Evolutionary conservation across 352 stramenopile species (phyloP).

Genomic region (Phytophthora syringae): DNA sequence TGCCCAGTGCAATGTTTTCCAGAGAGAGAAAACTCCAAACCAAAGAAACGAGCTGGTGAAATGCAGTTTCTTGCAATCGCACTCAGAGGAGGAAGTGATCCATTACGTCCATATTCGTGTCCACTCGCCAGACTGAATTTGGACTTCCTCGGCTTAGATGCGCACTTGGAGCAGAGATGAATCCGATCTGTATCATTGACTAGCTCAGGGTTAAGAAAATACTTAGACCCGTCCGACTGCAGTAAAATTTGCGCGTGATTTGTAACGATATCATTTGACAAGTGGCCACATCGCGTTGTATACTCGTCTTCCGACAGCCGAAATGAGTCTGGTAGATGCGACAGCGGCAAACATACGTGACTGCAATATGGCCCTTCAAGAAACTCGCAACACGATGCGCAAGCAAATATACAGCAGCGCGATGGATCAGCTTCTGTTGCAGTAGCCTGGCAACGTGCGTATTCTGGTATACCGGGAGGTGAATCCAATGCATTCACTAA

Average conservation of each 20-base stretch:
- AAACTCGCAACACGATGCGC: background rate
- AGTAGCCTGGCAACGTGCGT: background rate
- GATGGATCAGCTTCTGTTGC: background rate
- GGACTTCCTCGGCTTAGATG: background rate
- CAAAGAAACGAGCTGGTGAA: constrained; percentile 5
- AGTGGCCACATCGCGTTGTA: background rate
- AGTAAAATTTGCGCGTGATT: background rate
- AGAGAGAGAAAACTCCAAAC: constrained; percentile 15
- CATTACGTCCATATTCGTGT: background rate
- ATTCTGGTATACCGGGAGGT: background rate
- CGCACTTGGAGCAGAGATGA: constrained; percentile 1
- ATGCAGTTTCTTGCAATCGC: background rate
- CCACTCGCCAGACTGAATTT: background rate
- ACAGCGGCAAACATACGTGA: background rate
- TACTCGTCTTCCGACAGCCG: background rate
- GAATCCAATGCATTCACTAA: background rate
- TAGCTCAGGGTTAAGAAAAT: background rate
- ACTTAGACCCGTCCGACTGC: background rate
- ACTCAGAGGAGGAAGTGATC: background rate
- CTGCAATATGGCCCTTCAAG: background rate
- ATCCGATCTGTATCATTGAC: background rate
- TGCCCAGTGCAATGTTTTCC: constrained; percentile 19
- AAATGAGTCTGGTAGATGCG: background rate
- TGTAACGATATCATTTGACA: background rate
- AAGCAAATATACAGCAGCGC: background rate